Percentiles rank a stretch among this genome's conserved stretches.
Evolutionary conservation across 352 stramenopile genomes (phyloP).

Genomic region (Globisporangium okanoganense): DNA sequence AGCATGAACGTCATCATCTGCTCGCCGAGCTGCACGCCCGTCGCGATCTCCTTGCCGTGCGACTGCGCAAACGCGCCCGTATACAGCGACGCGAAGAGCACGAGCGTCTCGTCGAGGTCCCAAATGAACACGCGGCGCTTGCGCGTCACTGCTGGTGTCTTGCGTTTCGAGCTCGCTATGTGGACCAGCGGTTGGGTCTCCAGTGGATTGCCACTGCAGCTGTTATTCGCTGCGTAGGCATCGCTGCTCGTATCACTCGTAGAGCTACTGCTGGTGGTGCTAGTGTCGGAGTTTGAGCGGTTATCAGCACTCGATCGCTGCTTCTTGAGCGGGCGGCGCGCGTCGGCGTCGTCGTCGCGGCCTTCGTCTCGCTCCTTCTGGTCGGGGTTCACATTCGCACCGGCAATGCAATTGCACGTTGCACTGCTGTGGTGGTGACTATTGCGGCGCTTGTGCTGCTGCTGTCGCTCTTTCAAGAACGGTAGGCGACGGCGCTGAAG

Average conservation of each 20-base stretch:
- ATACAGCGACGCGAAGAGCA: conserved; percentile 81
- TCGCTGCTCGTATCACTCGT: background rate
- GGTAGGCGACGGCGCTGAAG: conserved; percentile 22
- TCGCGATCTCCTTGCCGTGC: conserved; percentile 53
- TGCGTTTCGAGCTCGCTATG: background rate
- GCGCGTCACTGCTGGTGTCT: background rate
- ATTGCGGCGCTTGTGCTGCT: background rate
- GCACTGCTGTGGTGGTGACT: background rate
- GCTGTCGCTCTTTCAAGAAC: background rate
- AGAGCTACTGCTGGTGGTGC: background rate
- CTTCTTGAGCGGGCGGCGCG: conserved; percentile 31
- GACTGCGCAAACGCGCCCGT: conserved; percentile 62
- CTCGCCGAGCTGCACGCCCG: conserved; percentile 61
- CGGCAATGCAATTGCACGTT: background rate
- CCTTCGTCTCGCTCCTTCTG: background rate
- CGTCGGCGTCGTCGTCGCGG: conserved; percentile 16
- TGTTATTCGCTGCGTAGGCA: background rate
- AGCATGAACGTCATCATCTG: conserved; percentile 87
- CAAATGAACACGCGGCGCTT: conserved; percentile 66
- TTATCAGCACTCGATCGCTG: conserved; percentile 21
- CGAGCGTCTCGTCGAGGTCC: conserved; percentile 80
- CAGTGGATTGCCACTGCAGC: background rate
- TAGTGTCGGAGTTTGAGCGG: background rate
- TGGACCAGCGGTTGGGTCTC: background rate
- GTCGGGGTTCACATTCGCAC: background rate